Evolutionary conservation across 805 yeast species (phyloP).

Genomic region (Hanseniaspora taiwanica): DNA sequence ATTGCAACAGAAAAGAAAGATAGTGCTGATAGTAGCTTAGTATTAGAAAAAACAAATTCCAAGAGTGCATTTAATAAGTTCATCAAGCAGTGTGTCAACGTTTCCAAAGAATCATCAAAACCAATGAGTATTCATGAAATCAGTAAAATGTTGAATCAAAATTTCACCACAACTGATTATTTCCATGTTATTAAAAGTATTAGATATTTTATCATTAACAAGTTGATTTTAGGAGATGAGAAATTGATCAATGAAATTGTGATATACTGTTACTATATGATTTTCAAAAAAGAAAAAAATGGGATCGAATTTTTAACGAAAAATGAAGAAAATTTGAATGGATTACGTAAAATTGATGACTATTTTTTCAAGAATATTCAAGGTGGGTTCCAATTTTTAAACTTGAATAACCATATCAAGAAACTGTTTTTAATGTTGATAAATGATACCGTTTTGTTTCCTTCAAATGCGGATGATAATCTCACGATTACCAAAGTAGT

Average conservation of each 20-base stretch:
- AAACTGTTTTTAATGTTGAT: background rate
- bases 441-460: background rate
- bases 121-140: background rate
- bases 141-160: background rate
- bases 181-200: background rate
- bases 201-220: background rate
- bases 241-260: background rate
- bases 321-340: background rate
- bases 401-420: background rate
- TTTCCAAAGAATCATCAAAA: background rate
- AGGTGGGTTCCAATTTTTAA: background rate
- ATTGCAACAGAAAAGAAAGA: constrained; percentile 9
- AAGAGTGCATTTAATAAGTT: background rate
- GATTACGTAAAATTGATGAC: background rate
- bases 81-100: background rate
- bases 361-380: background rate
- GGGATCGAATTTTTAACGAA: too few relatives aligned
- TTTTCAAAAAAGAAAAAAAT: background rate
- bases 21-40: too few relatives aligned
- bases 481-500: too few relatives aligned
- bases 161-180: background rate
- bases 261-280: background rate
- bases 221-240: background rate
- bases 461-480: too few relatives aligned
- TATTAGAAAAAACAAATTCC: background rate